Evolutionary conservation across 2,329 filamentous ascomycete species (phyloP).

Genomic region (Fusarium lateritium): DNA sequence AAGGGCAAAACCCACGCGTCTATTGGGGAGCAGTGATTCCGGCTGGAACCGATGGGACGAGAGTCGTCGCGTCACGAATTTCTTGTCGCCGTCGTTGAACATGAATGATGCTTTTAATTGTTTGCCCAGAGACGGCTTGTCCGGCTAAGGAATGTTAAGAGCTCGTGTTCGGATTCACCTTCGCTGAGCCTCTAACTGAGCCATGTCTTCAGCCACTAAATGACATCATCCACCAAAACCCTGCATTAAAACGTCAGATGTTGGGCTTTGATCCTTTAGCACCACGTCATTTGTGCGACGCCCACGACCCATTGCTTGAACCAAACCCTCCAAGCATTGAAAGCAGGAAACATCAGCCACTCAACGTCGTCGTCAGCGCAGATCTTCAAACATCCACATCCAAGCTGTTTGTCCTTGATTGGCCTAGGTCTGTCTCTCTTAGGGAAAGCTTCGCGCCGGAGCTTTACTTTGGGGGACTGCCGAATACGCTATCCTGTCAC

Average conservation of each 20-base stretch:
- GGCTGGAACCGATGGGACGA: conserved; percentile 8
- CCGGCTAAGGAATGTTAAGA: conserved; percentile 23
- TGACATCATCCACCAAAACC: conserved; percentile 33
- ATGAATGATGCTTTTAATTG: conserved; percentile 27
- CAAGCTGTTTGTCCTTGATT: conserved; percentile 20
- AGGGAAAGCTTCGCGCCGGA: conserved; percentile 37
- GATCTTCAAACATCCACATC: conserved; percentile 23
- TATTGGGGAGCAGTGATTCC: conserved; percentile 1
- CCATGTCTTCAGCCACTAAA: conserved; percentile 30
- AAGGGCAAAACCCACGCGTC: conserved; percentile 11
- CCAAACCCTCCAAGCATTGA: conserved; percentile 9
- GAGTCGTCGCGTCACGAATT: conserved; percentile 37
- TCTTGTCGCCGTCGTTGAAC: conserved; percentile 9
- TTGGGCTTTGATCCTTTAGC: conserved; percentile 17
- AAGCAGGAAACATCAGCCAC: conserved; percentile 37
- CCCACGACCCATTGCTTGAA: conserved; percentile 5
- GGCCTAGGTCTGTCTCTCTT: conserved; percentile 8
- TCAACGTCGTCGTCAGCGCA: conserved; percentile 41
- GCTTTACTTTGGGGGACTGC: conserved; percentile 32
- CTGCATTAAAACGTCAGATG: conserved; percentile 31
- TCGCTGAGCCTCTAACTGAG: conserved; percentile 8
- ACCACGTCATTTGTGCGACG: conserved; percentile 38
- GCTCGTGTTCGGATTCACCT: conserved; percentile 22
- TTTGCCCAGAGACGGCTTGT: conserved; percentile 13
- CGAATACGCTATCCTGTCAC: conserved; percentile 31